Evolutionary conservation across 495 filamentous ascomycete genomes (phyloP), one percentile per base, ranked within the genome.

Genomic region (Aspergillus nidulans): DNA sequence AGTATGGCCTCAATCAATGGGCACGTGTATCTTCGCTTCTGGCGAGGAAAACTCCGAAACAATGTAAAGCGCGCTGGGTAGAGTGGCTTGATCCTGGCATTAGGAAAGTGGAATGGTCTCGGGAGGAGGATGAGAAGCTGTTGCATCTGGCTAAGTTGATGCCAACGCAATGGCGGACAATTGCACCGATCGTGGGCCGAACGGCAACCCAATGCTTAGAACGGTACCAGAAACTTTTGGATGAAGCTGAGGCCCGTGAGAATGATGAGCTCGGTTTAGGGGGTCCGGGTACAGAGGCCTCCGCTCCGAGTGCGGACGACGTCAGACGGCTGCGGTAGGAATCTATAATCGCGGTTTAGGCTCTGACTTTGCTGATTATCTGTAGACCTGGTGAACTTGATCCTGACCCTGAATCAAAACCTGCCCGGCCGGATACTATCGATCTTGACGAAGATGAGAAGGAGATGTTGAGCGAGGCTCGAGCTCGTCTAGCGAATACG

Each of bases 391-490:
- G 94, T 55, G 94, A 98, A 74, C 79, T 96, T 34, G 94, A 98
- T 59, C 92, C 94, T 18, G 92, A 97, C 61, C 92, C 94, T 7
- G 94, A 98, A 73, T 94, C 88, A 43, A 95, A 96, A 66, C 94
- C 95, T 26, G 94, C 94, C n/a, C 82, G 91, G 25, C 95, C 94
- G 39, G 94, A 98, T 66, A 96, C 95, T 2, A 92, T 97, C 66
- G 94, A 98, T 71, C 80, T 98, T 52, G 94, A 98, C 64, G 94
- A 98, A 74, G 94, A 97, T 65, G 95, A 98, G 69, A 97, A 97
- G 75, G 95, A 97, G 68, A 97, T 97, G 94, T 74, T 98, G 61
- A 96, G 91, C 69, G 94, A 98, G 72, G 94, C 94, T 49, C 89
- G 94, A 63, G 94, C 94, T 53, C 88, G 94, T 72, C 76, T 98